Base-by-base conservation (phyloP, 805 yeast species). In the Hanseniaspora clermontiae region DNA sequence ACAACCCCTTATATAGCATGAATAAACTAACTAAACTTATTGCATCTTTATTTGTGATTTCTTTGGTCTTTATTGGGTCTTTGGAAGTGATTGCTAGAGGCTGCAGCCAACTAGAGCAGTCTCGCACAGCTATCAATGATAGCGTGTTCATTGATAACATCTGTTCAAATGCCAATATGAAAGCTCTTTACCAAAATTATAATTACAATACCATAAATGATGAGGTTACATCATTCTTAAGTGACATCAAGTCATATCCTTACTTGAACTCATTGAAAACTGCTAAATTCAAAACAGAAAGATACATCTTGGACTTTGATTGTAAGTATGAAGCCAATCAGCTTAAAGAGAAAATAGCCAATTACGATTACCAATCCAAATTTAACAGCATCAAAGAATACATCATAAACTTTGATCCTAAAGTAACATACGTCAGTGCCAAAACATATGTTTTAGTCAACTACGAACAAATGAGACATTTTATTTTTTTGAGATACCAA, bases 401-500 rank as follows among this genome's bases (percentile, higher is more conserved):
- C n/a, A 45, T 52, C 14, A 8, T 37, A 14, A 43, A 37, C 20
- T 45, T 52, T 38, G 45, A 52, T 32, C 19, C 43, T 4, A 36
- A 45, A 37, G 15, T 2, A 9, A 27, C 24, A n/a, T 52, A 52
- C 17, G 6, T 6, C 17, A 20, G 24, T 5, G 15, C n/a, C 6
- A 51, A 51, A 36, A 43, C 42, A 24, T 11, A 19, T 5, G 24
- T 32, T 3, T 10, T 27, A 2, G n/a, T 43, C 14, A 51, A 36
- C 10, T 51, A n/a, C 36, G 29, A 43, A 12, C 46, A 52, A 43
- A 17, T 52, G 29, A 52, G 37, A 45, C 36, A 52, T 17, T 52
- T 19, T 29, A 45, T 52, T 24, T 45, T 52, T 29, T 45, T 52
- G 32, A 52, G 38, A 39, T 52, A 52, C 17, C 50, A 45, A 31